Percentiles rank a stretch among this genome's conserved stretches.
phyloP scores from a whole-genome alignment of 2,329 filamentous ascomycete species.

The Stagonosporopsis cucurbitacearum region DNA sequence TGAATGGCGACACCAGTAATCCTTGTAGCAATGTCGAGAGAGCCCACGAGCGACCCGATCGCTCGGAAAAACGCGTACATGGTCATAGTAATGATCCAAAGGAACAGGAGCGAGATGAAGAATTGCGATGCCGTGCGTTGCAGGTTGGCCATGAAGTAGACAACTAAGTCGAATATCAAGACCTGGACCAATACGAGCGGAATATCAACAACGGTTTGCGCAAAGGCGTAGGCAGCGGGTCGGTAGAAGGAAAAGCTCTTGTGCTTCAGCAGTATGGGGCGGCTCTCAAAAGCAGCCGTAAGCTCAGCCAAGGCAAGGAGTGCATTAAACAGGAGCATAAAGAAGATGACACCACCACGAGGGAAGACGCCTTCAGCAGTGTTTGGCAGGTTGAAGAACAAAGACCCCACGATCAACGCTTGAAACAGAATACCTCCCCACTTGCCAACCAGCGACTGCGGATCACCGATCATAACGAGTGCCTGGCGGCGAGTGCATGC shows the following conservation, averaged over 20 bases:
- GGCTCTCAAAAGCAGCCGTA: slow-evolving; percentile 65
- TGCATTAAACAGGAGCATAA: slow-evolving; percentile 68
- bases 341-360: slow-evolving; percentile 67
- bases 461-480: slow-evolving; percentile 62
- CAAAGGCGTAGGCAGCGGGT: slow-evolving; percentile 65
- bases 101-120: slow-evolving; percentile 67
- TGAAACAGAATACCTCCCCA: slow-evolving; percentile 56
- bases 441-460: slow-evolving; percentile 53
- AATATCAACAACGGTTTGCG: slow-evolving; percentile 64
- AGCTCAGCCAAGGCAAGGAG: slow-evolving; percentile 67
- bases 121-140: slow-evolving; percentile 65
- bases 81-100: slow-evolving; percentile 61
- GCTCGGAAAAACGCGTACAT: slow-evolving; percentile 53
- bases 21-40: slow-evolving; percentile 47
- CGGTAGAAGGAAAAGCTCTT: slow-evolving; percentile 74
- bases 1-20: slow-evolving; percentile 52
- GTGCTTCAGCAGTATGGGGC: slow-evolving; percentile 73
- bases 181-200: slow-evolving; percentile 66
- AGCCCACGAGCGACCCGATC: slow-evolving; percentile 45
- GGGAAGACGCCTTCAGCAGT: slow-evolving; percentile 64
- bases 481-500: slow-evolving; percentile 53
- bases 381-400: slow-evolving; percentile 62
- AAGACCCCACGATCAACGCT: slow-evolving; percentile 48
- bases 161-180: slow-evolving; percentile 64
- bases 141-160: slow-evolving; percentile 68